Evolutionary conservation across 345 rosid species (phyloP).

Genomic region (Gossypium herbaceum): DNA sequence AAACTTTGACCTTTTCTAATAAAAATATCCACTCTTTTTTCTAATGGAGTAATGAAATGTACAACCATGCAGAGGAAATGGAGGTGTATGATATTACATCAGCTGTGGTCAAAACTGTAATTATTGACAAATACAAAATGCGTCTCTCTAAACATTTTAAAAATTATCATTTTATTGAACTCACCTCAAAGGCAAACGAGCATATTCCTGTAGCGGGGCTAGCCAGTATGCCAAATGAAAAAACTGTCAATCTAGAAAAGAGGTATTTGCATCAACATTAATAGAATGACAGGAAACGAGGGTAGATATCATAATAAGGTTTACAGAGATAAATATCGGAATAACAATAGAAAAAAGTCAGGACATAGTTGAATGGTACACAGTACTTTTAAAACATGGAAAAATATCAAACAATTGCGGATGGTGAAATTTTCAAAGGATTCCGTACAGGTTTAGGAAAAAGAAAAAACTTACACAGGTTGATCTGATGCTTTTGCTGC

Average conservation of each 20-base stretch:
- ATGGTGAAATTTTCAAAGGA: background rate
- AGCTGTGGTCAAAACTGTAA: background rate
- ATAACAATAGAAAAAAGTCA: background rate
- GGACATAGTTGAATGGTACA: background rate
- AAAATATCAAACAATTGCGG: background rate
- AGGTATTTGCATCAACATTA: constrained; percentile 6
- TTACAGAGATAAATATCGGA: background rate
- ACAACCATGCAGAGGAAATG: background rate
- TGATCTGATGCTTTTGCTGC: constrained; percentile 83
- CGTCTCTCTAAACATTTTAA: background rate
- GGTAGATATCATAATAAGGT: background rate
- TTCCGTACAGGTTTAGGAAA: background rate
- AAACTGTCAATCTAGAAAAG: constrained; percentile 61
- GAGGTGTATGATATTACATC: background rate
- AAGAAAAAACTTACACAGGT: constrained; percentile 57
- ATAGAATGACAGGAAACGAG: background rate
- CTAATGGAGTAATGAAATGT: background rate
- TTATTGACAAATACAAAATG: background rate
- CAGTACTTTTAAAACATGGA: background rate
- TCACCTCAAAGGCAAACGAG: constrained; percentile 65
- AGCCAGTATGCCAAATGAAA: constrained; percentile 72
- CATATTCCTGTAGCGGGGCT: constrained; percentile 70
- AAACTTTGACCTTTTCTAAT: background rate
- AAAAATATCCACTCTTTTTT: too few species aligned
- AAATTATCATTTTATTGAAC: constrained; percentile 10